Evolutionary conservation across 371 early-diverging fungal genomes (phyloP), one percentile per base, ranked within the genome.

Genomic region (Mucor piriformis): DNA sequence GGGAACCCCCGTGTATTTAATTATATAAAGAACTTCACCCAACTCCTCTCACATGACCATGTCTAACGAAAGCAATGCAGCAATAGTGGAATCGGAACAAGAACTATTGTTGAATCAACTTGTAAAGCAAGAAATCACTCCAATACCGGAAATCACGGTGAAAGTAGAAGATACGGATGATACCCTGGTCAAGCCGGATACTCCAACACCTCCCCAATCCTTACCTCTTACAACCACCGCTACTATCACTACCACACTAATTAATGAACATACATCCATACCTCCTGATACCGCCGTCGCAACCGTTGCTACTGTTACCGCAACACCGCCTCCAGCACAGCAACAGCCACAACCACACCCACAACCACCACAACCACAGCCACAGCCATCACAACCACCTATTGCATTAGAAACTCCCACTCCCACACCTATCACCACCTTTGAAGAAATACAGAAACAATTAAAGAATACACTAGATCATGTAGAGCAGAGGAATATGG

Each of bases 401-500:
- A 53, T 13, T 32, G 34, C 54, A 42, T 38, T 47, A 54, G 20
- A 58, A 8, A n/a, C 56, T 49, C 32, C 61, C 40, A 33, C 61
- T 27, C 42, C 63, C 5, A 59, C 62, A 7, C 55, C 70, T 12
- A 66, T 56, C 25, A 78, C 74, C 13, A 77, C 83, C 18, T 84
- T 91, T 66, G 86, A 86, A 50, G 80, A 83, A 50, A 86, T 89
- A 40, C 91, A 89, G 50, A 82, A 77, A 48, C 86, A 88, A 57
- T 74, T 91, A 27, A 90, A 89, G 59, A 81, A 79, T 7, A 90
- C 86, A 20, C 64, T 90, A 13, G 88, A 89, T 54, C 85, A 83
- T 66, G 81, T 90, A 37, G 83, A 85, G 63, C 77, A 77, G 29
- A 82, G 87, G 0, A 79, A 83, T 50, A 82, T 88, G 57, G 84